phyloP scores from a whole-genome alignment of 2,329 filamentous ascomycete genomes.

The Daldinia eschscholtzii region DNA sequence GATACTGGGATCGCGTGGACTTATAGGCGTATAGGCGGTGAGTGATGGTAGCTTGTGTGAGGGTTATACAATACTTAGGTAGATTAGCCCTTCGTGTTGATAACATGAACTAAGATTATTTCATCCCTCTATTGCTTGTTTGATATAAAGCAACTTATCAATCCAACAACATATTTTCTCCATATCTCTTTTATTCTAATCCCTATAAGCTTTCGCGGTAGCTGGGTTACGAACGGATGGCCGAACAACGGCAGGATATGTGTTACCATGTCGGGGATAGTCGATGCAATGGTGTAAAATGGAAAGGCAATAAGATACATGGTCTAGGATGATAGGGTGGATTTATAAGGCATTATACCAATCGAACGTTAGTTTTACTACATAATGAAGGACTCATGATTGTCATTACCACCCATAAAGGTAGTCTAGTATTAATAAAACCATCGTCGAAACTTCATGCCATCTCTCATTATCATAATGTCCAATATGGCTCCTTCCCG shows the following conservation, averaged over 20 bases:
- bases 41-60: neutral
- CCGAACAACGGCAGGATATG: neutral
- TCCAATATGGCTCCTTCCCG: neutral
- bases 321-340: neutral
- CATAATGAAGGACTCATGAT: neutral
- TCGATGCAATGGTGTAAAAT: neutral
- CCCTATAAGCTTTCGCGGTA: neutral
- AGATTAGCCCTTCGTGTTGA: no score
- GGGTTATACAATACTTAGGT: neutral
- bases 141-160: no score
- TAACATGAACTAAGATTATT: no score
- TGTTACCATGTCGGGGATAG: neutral
- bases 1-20: neutral
- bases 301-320: neutral
- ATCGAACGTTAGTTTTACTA: neutral
- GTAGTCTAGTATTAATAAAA: neutral
- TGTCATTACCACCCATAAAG: neutral
- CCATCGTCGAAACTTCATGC: neutral
- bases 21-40: neutral
- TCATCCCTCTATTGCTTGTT: no score
- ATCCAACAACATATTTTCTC: neutral
- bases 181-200: neutral
- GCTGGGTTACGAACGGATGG: neutral
- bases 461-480: constrained; percentile 4
- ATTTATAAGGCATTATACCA: neutral